Base-by-base conservation (phyloP, 805 yeast species). In the Ogataea glucozyma region DNA sequence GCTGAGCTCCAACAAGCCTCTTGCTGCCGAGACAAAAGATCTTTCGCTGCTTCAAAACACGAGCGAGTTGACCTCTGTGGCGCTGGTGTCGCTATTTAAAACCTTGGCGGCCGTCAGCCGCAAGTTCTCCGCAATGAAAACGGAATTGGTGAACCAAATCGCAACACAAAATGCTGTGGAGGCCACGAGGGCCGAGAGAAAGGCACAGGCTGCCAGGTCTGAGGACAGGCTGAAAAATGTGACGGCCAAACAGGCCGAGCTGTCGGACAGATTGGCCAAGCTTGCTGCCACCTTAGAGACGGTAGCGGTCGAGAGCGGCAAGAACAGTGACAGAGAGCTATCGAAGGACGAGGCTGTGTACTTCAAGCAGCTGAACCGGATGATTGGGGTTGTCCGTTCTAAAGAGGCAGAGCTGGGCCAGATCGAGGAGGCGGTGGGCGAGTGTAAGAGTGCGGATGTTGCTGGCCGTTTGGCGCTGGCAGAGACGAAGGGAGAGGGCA, bases 181-280 rank as follows among this genome's bases (percentile, higher is more conserved):
- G 13, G 48, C 51, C 3, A 46, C 49, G 13, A 37, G 49, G 12
- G 40, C 27, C 3, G 40, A 32, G n/a, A 49, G 46, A 20, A 46
- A 57, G 32, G 26, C 57, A 3, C 48, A 52, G 12, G 40, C 44
- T 1, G 47, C 57, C 4, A 14, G 49, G 11, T 26, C 39, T n/a
- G 13, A 12, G n/a, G 52, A 50, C 6, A 70, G 73, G 43, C 71
- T 77, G 49, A 43, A 46, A 12, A 20, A 42, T 9, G 49, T 69
- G 29, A 51, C 60, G 9, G 49, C 58, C 4, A 69, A 76, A 38
- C 65, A 62, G 38, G 27, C 38, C 2, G 24, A 29, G 9, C 22
- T 62, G 32, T 54, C 46, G 6, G 29, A 38, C 11, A 46, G 48
- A 31, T 14, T 56, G 26, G 26, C 31, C 62, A 33, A 52, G 46